A percentile compares a stretch with the other conserved stretches of the same genome.
Evolutionary conservation across 1,284 basidiomycete species (phyloP).

Genomic region (Malassezia japonica): DNA sequence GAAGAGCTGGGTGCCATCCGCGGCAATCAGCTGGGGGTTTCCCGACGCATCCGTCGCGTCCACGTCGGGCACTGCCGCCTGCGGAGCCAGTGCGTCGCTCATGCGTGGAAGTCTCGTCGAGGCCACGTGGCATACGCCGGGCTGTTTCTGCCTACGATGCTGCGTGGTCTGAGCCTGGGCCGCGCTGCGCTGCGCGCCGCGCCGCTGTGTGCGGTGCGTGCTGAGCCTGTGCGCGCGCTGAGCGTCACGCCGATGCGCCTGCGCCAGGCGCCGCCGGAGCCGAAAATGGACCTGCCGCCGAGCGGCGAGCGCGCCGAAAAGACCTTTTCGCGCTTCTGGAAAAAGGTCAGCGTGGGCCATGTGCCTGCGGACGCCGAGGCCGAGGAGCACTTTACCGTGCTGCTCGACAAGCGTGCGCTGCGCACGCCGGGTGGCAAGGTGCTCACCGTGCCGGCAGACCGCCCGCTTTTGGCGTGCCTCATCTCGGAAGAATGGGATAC

Average conservation of each 20-base stretch:
- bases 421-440: constrained; percentile 75
- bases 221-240: neutral
- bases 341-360: constrained; percentile 19
- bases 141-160: neutral
- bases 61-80: neutral
- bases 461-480: constrained; percentile 66
- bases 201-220: neutral
- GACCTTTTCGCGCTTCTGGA: constrained; percentile 33
- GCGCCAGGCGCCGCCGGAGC: constrained; percentile 2
- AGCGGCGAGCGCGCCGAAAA: constrained; percentile 13
- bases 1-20: constrained; percentile 7
- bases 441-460: constrained; percentile 63
- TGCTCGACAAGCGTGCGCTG: constrained; percentile 72
- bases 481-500: constrained; percentile 95
- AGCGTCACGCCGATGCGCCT: neutral
- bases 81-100: neutral
- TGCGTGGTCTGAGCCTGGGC: neutral
- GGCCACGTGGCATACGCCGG: constrained; percentile 4
- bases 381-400: constrained; percentile 51
- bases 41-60: neutral
- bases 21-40: constrained; percentile 11
- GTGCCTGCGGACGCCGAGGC: neutral
- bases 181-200: neutral
- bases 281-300: neutral
- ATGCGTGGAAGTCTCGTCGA: neutral